Base-by-base conservation (phyloP, 441 rosid species). In the Corymbia calophylla region DNA sequence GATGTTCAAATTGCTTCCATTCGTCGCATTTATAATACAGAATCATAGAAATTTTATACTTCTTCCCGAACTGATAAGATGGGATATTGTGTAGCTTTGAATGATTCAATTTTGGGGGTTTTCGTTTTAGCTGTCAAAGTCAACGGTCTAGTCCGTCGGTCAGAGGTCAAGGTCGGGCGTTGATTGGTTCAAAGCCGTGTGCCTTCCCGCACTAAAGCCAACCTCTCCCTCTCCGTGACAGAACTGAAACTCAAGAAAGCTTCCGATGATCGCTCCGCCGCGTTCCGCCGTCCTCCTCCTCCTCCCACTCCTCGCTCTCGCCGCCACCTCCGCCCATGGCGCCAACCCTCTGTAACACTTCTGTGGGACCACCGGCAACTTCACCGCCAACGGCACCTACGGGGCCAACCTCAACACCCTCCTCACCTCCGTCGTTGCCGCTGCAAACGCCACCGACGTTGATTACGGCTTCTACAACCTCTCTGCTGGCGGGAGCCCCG, bases 401-500 rank as follows among this genome's bases (percentile, higher is more conserved):
- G 6, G 6, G 17, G 82, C 8, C 5, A 73, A 44, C 82, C 82
- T 73, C 51, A 39, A 6, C 0, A 2, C 29, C 51, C 29, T 73
- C 51, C 49, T 73, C 49, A 7, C 49, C 49, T 73, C 84, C n/a
- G 29, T 39, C 9, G 10, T 13, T 5, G 1, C 2, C 17, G 29
- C 82, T 13, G 2, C 49, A 7, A 21, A 13, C 2, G 17, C 84
- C 2, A 13, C 12, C 2, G 6, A 16, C 9, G 17, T 8, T 1
- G 82, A 23, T 13, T 23, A 23, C 3, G n/a, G 29, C 5, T 73
- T 73, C 51, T 39, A 39, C 84, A 73, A 73, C 84, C 84, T 73
- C 84, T 73, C 51, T 1, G 3, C 84, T 1, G n/a, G 51, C 1
- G 16, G 8, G 49, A 73, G 29, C 82, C 2, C 49, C 3, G 5